A percentile compares a stretch with the other conserved stretches of the same genome.
These are phyloP conservation scores for Taphrina populina DNA, from an alignment of 1,139 yeast genomes.

Conservation along the genomic window DNA sequence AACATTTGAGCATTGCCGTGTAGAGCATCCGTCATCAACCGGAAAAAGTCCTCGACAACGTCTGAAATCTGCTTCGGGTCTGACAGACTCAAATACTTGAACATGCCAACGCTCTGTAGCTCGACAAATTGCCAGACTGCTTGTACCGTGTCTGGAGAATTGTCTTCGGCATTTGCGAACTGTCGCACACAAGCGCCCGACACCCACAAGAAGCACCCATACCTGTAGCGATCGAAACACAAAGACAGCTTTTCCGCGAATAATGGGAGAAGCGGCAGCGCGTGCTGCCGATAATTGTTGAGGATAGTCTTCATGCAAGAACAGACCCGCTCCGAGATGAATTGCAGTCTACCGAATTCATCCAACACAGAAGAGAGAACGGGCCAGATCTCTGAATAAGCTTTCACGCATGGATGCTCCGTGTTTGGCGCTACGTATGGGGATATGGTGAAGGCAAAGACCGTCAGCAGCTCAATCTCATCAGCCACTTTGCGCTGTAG, in stretches of 20 bases:
- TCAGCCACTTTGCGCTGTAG: constrained; percentile 61
- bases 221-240: constrained; percentile 67
- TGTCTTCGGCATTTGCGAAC: constrained; percentile 56
- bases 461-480: constrained; percentile 69
- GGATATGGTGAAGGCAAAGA: constrained; percentile 63
- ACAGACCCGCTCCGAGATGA: constrained; percentile 70
- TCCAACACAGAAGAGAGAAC: constrained; percentile 53
- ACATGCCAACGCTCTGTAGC: constrained; percentile 51
- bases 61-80: constrained; percentile 59
- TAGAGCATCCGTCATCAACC: constrained; percentile 75
- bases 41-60: constrained; percentile 79
- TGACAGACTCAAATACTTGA: constrained; percentile 44
- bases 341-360: constrained; percentile 55
- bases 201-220: constrained; percentile 88
- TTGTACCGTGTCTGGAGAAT: constrained; percentile 46
- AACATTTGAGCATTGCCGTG: constrained; percentile 74
- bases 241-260: constrained; percentile 62
- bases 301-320: constrained; percentile 67
- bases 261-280: constrained; percentile 61
- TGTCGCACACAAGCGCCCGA: constrained; percentile 80
- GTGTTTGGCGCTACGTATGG: constrained; percentile 40
- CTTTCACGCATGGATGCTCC: constrained; percentile 55
- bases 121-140: constrained; percentile 56
- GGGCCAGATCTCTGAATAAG: constrained; percentile 64
- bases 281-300: constrained; percentile 65